phyloP scores from a whole-genome alignment of 2,329 filamentous ascomycete genomes.

The Plenodomus tracheiphilus region DNA sequence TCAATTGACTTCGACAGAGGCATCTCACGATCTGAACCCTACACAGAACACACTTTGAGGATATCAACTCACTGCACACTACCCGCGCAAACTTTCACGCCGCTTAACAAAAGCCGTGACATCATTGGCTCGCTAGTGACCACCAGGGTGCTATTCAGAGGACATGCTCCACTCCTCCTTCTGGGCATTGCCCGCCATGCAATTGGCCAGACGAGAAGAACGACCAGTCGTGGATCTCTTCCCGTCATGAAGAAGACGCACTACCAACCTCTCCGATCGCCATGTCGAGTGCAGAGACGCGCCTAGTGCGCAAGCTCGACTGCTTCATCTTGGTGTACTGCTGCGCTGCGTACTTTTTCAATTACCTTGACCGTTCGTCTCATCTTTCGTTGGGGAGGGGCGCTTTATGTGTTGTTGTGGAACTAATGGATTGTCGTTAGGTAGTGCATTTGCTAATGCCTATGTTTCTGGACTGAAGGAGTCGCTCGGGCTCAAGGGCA shows the following conservation, averaged over 20 bases:
- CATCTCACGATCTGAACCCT: too few relatives aligned
- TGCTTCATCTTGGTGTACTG: conserved; percentile 37
- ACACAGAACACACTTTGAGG: too few relatives aligned
- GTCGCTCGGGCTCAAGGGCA: conserved; percentile 24
- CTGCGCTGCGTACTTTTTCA: conserved; percentile 39
- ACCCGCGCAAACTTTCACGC: background rate
- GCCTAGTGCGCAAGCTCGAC: conserved; percentile 34
- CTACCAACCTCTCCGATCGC: background rate
- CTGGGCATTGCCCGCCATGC: background rate
- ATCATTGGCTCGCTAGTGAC: conserved; percentile 21
- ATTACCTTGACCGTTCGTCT: conserved; percentile 28
- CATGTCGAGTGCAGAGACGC: conserved; percentile 24
- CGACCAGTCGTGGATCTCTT: background rate
- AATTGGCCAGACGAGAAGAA: background rate
- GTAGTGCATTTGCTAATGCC: conserved; percentile 31
- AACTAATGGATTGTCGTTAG: background rate
- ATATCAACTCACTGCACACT: too few relatives aligned
- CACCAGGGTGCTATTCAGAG: conserved; percentile 19
- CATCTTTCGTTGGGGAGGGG: conserved; percentile 9
- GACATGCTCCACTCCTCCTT: conserved; percentile 3
- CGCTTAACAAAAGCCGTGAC: conserved; percentile 19
- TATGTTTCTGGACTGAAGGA: conserved; percentile 37
- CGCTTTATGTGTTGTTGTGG: background rate
- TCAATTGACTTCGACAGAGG: too few relatives aligned
- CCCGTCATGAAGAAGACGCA: background rate